Conservation (phyloP, 2,329 filamentous ascomycete species). For the Endocalyx cinctus region DNA sequence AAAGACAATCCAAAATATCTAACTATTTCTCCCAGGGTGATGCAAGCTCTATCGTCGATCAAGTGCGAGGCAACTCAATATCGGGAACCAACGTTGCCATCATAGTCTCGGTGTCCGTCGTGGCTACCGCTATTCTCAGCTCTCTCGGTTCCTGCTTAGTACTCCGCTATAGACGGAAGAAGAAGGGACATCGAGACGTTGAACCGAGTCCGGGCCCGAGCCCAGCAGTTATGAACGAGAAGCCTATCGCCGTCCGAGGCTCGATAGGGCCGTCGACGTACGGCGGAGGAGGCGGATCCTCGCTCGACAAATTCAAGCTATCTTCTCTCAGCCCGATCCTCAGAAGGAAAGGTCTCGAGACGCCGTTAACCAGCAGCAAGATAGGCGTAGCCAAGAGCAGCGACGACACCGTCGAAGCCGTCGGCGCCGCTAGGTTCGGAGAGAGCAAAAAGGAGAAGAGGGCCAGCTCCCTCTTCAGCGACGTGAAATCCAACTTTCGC, state of each 20-base stretch:
- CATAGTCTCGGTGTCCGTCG: conserved; percentile 20
- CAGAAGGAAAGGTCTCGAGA: conserved; percentile 16
- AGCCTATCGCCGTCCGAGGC: conserved; percentile 21
- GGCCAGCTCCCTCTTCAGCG: conserved; percentile 2
- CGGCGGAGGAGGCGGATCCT: conserved; percentile 15
- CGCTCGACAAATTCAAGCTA: conserved; percentile 24
- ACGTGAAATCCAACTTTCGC: conserved; percentile 20
- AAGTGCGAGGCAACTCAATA: conserved; percentile 20
- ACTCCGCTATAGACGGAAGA: conserved; percentile 22
- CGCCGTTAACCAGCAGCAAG: conserved; percentile 7
- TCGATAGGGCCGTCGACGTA: conserved; percentile 14
- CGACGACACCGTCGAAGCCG: conserved; percentile 4
- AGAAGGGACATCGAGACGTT: conserved; percentile 10
- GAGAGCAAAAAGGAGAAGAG: not conserved
- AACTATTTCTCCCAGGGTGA: conserved; percentile 14
- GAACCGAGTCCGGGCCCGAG: conserved; percentile 9
- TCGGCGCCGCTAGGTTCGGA: not conserved
- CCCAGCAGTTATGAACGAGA: too few species aligned
- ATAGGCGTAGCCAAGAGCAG: conserved; percentile 20
- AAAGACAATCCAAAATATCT: conserved; percentile 1
- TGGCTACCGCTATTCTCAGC: conserved; percentile 23
- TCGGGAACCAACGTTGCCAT: conserved; percentile 25
- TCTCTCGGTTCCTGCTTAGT: conserved; percentile 16
- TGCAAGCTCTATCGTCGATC: conserved; percentile 15
- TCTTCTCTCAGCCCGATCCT: conserved; percentile 18